These are phyloP conservation scores for Botrytis squamosa DNA, from an alignment of 2,329 filamentous ascomycete species.

Conservation along the genomic window DNA sequence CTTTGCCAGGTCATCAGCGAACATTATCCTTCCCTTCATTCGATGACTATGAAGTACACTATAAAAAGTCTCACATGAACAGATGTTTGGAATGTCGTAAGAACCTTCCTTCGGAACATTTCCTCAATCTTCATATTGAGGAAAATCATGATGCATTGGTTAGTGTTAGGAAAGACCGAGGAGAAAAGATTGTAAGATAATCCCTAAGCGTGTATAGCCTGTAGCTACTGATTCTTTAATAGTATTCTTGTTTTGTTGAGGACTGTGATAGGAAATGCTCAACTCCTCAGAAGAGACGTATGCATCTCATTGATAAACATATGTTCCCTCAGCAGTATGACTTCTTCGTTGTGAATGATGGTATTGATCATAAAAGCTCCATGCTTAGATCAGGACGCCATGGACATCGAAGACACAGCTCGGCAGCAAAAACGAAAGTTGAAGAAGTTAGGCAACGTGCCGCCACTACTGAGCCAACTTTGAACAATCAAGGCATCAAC, in stretches of 20 bases:
- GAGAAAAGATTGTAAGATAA: slow-evolving; percentile 75
- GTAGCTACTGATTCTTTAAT: slow-evolving; percentile 16
- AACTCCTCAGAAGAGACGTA: slow-evolving; percentile 77
- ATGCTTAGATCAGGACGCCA: slow-evolving; percentile 64
- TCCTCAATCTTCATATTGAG: slow-evolving; percentile 80
- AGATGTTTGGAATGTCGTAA: slow-evolving; percentile 80
- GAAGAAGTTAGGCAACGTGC: slow-evolving; percentile 30
- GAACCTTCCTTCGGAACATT: slow-evolving; percentile 83
- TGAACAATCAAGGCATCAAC: neutral
- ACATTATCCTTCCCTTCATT: slow-evolving; percentile 70
- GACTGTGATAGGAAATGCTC: slow-evolving; percentile 82
- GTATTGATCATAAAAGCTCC: slow-evolving; percentile 81
- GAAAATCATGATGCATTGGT: slow-evolving; percentile 86
- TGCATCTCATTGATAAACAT: slow-evolving; percentile 94
- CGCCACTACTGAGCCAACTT: slow-evolving; percentile 22
- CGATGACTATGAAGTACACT: slow-evolving; percentile 84
- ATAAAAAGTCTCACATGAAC: slow-evolving; percentile 76
- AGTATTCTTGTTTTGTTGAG: slow-evolving; percentile 90
- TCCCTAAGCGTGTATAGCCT: neutral
- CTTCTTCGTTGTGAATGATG: slow-evolving; percentile 81
- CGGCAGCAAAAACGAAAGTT: slow-evolving; percentile 41
- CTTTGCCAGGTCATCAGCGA: slow-evolving; percentile 74
- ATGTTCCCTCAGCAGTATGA: slow-evolving; percentile 86
- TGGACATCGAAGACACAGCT: slow-evolving; percentile 49
- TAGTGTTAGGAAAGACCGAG: slow-evolving; percentile 69